These are phyloP conservation scores for Botrytis sinoallii DNA, from an alignment of 2,329 filamentous ascomycete genomes.

Conservation along the genomic window DNA sequence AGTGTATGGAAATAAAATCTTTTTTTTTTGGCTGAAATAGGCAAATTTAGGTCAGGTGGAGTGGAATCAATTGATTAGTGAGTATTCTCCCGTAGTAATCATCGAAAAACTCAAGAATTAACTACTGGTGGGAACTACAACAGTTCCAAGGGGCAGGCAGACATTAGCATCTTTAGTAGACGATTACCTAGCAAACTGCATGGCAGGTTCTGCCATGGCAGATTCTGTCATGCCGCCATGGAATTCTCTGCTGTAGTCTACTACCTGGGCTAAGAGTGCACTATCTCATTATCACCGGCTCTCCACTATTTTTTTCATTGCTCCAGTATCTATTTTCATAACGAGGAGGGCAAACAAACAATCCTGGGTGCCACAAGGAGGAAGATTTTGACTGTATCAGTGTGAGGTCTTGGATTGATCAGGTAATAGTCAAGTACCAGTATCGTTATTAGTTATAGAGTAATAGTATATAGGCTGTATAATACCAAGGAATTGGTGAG, in stretches of 20 bases:
- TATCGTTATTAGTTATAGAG: neutral
- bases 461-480: neutral
- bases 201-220: constrained; percentile 2
- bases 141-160: neutral
- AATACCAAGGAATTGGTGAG: neutral
- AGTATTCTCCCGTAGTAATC: neutral
- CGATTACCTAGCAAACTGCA: constrained; percentile 1
- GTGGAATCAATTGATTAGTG: neutral
- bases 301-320: neutral
- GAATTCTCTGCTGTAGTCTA: neutral
- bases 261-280: neutral
- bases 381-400: neutral
- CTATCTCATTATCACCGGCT: neutral
- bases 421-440: neutral
- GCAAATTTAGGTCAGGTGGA: constrained; percentile 5
- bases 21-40: constrained; percentile 1
- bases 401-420: neutral
- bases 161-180: constrained; percentile 1
- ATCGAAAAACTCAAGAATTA: neutral
- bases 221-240: neutral
- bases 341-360: neutral
- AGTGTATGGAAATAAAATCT: neutral
- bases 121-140: neutral
- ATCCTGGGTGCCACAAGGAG: constrained; percentile 11
- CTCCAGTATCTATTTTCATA: neutral